Evolutionary conservation across 2,329 filamentous ascomycete species (phyloP).

Genomic region (Domatiomyces globalis): DNA sequence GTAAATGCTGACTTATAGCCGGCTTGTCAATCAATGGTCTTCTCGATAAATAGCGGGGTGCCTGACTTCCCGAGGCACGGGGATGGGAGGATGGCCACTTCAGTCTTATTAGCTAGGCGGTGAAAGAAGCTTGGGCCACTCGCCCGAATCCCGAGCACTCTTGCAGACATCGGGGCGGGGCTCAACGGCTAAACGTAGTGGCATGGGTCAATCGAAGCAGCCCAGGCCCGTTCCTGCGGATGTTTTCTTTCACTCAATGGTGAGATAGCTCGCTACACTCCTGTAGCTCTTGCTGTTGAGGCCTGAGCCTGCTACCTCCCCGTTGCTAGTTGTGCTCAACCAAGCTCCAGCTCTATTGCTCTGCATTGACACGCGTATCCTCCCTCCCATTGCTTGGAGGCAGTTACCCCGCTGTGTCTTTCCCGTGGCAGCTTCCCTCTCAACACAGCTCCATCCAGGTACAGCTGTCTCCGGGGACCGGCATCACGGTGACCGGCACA

Average conservation of each 20-base stretch:
- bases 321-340: not conserved
- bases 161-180: not conserved
- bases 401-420: not conserved
- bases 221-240: not conserved
- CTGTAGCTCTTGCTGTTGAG: not conserved
- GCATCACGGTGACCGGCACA: not conserved
- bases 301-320: not conserved
- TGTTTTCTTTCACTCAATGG: not conserved
- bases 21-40: not conserved
- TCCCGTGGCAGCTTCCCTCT: not conserved
- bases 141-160: not conserved
- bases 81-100: not conserved
- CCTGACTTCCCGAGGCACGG: not conserved
- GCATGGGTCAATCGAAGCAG: not conserved
- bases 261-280: not conserved
- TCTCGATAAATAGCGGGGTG: not conserved
- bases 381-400: not conserved
- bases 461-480: not conserved
- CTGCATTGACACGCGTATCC: not conserved
- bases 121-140: not conserved
- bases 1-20: not conserved
- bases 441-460: not conserved
- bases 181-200: not conserved
- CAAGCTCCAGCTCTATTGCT: not conserved
- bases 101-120: not conserved